Conservation (phyloP, 2,329 filamentous ascomycete species). For the Aspergillus pseudoterreus region DNA sequence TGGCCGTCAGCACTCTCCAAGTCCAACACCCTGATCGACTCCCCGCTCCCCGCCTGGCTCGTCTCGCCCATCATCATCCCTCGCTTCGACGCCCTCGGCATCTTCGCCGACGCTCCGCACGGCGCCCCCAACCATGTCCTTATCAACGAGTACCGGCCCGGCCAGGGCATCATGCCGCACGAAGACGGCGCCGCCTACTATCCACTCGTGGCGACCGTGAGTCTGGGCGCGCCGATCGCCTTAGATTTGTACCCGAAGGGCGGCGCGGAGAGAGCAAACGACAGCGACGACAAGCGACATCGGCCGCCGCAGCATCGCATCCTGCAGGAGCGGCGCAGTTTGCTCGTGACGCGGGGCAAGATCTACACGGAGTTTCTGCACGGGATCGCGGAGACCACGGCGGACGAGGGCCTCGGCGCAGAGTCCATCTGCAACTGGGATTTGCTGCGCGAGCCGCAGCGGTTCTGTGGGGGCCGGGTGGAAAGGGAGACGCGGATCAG, state of each 20-base stretch:
- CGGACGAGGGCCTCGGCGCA: conserved; percentile 62
- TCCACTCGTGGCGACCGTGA: conserved; percentile 86
- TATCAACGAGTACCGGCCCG: conserved; percentile 85
- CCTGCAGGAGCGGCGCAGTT: conserved; percentile 77
- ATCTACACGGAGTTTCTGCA: conserved; percentile 58
- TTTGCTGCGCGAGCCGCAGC: conserved; percentile 44
- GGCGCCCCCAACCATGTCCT: conserved; percentile 80
- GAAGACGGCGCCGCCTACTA: conserved; percentile 89
- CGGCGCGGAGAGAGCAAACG: too few relatives aligned
- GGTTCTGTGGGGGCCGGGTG: conserved; percentile 40
- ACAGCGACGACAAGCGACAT: conserved; percentile 5
- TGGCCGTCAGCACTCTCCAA: conserved; percentile 81
- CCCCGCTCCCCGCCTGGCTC: conserved; percentile 71
- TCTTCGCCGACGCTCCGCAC: conserved; percentile 67
- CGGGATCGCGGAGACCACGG: conserved; percentile 53
- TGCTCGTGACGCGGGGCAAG: conserved; percentile 53
- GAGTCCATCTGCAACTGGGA: conserved; percentile 55
- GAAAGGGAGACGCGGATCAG: conserved; percentile 53
- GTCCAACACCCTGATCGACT: conserved; percentile 68
- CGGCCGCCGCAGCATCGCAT: conserved; percentile 52
- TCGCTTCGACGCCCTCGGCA: conserved; percentile 46
- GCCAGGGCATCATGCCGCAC: conserved; percentile 94
- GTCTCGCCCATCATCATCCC: conserved; percentile 61
- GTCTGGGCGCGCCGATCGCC: conserved; percentile 72
- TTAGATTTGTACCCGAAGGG: conserved; percentile 67